Base-by-base conservation (phyloP, 2,329 filamentous ascomycete genomes). In the Fusarium caatingaense region DNA sequence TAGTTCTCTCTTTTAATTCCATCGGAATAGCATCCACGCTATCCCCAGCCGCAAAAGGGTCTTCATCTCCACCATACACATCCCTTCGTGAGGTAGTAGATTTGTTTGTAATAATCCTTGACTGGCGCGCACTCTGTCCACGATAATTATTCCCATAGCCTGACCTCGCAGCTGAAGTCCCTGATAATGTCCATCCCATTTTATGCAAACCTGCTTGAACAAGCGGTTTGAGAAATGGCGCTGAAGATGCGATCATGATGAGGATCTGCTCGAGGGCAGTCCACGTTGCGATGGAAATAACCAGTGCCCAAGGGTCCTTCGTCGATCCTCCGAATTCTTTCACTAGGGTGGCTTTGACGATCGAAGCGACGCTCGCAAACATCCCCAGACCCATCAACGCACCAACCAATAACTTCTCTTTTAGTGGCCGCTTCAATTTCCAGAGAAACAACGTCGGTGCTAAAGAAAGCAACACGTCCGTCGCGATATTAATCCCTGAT, bases 191-290 rank as follows among this genome's bases (percentile, higher is more conserved):
- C 61, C 60, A 64, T 4, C 61, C 61, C 60, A 64, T 64, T 9
- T 46, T 21, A n/a, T 64, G 16, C 0, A 64, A 7, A 2, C 51
- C 45, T 6, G 25, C n/a, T 11, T 64, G 61, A 0, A 64, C 60
- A 4, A 64, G 51, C 1, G 60, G 61, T 3, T 64, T 64, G 1
- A 66, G 41, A 1, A 66, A 66, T 1, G 64, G 62, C 0, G 64
- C 62, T 2, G 62, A 66, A 13, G 64, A 66, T 11, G 56, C 56
- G 16, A 66, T 66, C 62, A 66, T 66, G 41, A 66, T 61, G 15
- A 66, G 64, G 15, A 66, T 61, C 30, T 66, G 56, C 20, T 66
- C 64, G 8, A 66, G 56, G 5, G 62, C 62, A 4, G 64, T 63
- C 63, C 47, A 63, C 4, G 64, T 67, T 3, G 63, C 37, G 10